Evolutionary conservation across 495 filamentous ascomycete genomes (phyloP).

Genomic region (Tricharina praecox): DNA sequence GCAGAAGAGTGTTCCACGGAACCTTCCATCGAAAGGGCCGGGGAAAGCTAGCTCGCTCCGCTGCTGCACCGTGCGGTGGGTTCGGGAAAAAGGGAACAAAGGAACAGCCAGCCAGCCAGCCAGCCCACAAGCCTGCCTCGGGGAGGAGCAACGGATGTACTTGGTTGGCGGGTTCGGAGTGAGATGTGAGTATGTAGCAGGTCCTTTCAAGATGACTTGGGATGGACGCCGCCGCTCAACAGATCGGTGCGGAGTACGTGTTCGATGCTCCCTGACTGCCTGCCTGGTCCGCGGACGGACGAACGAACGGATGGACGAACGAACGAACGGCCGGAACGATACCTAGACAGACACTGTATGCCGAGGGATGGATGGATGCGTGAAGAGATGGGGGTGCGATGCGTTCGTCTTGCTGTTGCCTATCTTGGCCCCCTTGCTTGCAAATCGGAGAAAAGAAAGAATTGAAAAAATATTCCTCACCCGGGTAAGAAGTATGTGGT

Average conservation of each 20-base stretch:
- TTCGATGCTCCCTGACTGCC: conserved; percentile 1
- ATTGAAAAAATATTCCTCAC: not conserved
- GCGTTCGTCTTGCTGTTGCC: conserved; percentile 3
- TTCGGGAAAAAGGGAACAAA: not conserved
- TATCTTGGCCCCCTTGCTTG: not conserved
- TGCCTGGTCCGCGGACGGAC: not conserved
- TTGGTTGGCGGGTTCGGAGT: too few relatives aligned
- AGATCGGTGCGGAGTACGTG: conserved; percentile 2
- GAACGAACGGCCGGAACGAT: too few relatives aligned
- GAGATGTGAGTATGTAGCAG: too few relatives aligned
- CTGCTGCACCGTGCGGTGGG: not conserved
- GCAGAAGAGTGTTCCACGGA: conserved; percentile 1
- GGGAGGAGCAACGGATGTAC: too few relatives aligned
- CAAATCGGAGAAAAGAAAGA: conserved; percentile 3
- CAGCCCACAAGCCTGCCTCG: not conserved
- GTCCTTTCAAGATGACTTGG: not conserved
- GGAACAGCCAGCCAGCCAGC: not conserved
- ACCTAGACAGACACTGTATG: too few relatives aligned
- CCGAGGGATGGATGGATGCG: conserved; percentile 3
- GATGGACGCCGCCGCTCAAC: conserved; percentile 1
- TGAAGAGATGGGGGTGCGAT: not conserved
- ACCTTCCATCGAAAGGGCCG: conserved; percentile 1
- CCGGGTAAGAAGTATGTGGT: too few relatives aligned
- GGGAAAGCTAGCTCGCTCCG: conserved; percentile 3
- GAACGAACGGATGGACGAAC: not conserved